Base-by-base conservation (phyloP, 108 stramenopile species). In the Hondaea fermentalgiana region DNA sequence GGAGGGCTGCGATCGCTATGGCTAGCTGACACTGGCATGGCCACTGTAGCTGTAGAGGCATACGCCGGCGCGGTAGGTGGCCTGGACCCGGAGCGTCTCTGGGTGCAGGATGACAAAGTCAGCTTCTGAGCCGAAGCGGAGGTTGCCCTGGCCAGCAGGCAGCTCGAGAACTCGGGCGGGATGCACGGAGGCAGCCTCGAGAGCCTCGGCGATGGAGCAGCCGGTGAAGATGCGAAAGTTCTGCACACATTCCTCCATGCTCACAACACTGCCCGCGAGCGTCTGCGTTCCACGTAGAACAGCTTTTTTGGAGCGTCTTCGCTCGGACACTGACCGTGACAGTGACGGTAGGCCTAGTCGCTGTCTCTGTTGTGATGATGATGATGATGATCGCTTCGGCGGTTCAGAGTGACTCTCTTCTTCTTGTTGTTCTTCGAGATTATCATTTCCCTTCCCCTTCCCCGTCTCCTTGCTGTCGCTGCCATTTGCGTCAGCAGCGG, bases 251-350 rank as follows among this genome's bases (percentile, higher is more conserved):
- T 57, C 83, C 58, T 95, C 93, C 92, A 95, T 90, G 3, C 91
- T 89, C 10, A 91, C 91, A 4, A 94, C 93, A 71, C 91, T 91
- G 10, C 94, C 94, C 12, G 94, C 94, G 19, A 95, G 89, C 5
- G 92, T 93, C 12, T 93, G 92, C 5, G 92, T 94, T n/a, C 91
- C 93, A 5, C 51, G 16, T 6, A 94, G 29, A 21, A 90, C 89
- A 28, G 93, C 94, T 35, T 90, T 88, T 72, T 89, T 58, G 2
- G 35, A 43, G 35, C 35, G 35, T 35, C 35, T 35, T 35, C 35
- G 35, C 35, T 0, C 35, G 35, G 35, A 35, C 35, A 35, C 35
- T 35, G 35, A 35, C 35, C 35, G 35, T 35, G 35, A 35, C 35
- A 35, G 35, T 35, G 35, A 35, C 0, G 35, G 35, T 35, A 35